phyloP scores from a whole-genome alignment of 2,329 filamentous ascomycete genomes.

The Bipolaris gigantea region DNA sequence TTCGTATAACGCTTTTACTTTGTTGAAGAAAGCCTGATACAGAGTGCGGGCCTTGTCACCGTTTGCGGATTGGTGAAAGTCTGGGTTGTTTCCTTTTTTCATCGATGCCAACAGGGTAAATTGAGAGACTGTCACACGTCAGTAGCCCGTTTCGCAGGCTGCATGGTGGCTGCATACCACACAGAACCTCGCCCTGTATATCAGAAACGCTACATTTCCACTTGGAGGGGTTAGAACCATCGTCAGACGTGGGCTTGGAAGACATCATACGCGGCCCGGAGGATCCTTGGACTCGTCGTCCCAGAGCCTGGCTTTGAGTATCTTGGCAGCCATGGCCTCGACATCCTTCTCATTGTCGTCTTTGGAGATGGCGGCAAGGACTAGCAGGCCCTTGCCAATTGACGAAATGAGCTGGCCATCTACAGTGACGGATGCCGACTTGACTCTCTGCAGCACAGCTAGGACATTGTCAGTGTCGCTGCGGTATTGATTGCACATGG shows the following conservation, averaged over 20 bases:
- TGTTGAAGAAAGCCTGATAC: slow-evolving; percentile 81
- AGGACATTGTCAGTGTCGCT: slow-evolving; percentile 23
- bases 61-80: slow-evolving; percentile 86
- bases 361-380: slow-evolving; percentile 88
- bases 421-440: slow-evolving; percentile 93
- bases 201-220: slow-evolving; percentile 92
- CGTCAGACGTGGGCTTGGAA: not conserved
- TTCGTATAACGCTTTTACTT: slow-evolving; percentile 71
- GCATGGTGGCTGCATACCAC: slow-evolving; percentile 61
- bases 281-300: slow-evolving; percentile 71
- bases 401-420: slow-evolving; percentile 87
- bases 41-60: slow-evolving; percentile 76
- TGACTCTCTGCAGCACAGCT: slow-evolving; percentile 92
- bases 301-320: slow-evolving; percentile 90
- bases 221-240: slow-evolving; percentile 48
- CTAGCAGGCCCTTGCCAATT: slow-evolving; percentile 85
- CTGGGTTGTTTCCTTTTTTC: slow-evolving; percentile 94
- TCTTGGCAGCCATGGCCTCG: slow-evolving; percentile 78
- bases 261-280: slow-evolving; percentile 57
- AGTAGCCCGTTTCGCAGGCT: slow-evolving; percentile 11
- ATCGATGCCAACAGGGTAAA: slow-evolving; percentile 91
- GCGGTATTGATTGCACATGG: not conserved
- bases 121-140: slow-evolving; percentile 74
- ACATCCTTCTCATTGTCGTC: slow-evolving; percentile 89
- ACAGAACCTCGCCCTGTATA: slow-evolving; percentile 89